Percentiles rank a stretch among this genome's conserved stretches.
Evolutionary conservation across 768 basidiomycete genomes (phyloP).

Genomic region (Sutorius australiensis): DNA sequence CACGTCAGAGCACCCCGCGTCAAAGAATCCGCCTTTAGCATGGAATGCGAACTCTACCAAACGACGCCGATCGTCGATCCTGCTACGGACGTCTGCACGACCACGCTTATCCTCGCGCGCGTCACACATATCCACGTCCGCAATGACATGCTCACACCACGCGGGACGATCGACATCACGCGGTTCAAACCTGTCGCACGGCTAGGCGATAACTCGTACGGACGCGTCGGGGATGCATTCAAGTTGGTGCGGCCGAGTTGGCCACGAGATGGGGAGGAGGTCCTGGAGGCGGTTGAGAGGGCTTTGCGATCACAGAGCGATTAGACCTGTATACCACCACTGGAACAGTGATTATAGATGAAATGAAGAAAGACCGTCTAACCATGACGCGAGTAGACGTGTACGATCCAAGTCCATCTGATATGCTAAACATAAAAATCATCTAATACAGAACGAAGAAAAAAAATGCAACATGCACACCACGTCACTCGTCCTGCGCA

Average conservation of each 20-base stretch:
- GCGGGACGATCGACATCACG: conserved; percentile 34
- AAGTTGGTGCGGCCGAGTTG: conserved; percentile 12
- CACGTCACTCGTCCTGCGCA: conserved; percentile 5
- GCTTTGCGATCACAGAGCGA: background rate
- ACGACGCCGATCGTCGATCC: conserved; percentile 33
- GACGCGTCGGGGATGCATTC: conserved; percentile 23
- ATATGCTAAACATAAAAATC: background rate
- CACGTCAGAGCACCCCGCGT: conserved; percentile 39
- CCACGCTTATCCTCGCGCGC: conserved; percentile 35
- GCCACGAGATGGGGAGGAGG: conserved; percentile 8
- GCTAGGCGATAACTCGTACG: conserved; percentile 38
- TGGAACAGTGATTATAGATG: background rate
- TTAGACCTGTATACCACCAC: background rate
- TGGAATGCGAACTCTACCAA: conserved; percentile 43
- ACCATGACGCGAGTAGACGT: too few relatives aligned
- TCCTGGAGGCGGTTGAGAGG: conserved; percentile 6
- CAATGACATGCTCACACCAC: conserved; percentile 35
- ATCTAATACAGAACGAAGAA: background rate
- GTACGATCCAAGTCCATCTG: background rate
- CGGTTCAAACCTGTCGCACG: conserved; percentile 34
- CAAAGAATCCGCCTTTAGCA: conserved; percentile 44
- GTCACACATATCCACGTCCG: conserved; percentile 42
- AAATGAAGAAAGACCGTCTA: too few relatives aligned
- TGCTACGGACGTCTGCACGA: conserved; percentile 19
- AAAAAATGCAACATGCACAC: background rate